phyloP scores from a whole-genome alignment of 805 yeast genomes.

The Kluyveromyces dobzhanskii region DNA sequence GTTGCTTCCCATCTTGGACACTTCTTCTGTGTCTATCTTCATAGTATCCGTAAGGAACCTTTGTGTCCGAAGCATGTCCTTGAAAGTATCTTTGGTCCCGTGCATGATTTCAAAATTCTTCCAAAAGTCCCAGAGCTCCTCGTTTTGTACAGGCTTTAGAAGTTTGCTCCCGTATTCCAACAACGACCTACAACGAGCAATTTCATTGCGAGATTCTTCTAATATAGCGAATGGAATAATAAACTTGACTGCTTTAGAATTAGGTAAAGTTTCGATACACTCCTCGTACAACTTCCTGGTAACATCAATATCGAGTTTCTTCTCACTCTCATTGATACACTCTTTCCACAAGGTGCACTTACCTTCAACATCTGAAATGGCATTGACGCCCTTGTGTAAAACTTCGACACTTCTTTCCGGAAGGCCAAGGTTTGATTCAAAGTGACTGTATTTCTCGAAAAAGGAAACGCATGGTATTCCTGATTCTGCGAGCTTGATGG shows the following conservation, averaged over 20 bases:
- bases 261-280: slow-evolving; percentile 43
- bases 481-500: slow-evolving; percentile 45
- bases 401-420: slow-evolving; percentile 41
- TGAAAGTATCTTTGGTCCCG: slow-evolving; percentile 67
- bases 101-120: slow-evolving; percentile 59
- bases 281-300: slow-evolving; percentile 43
- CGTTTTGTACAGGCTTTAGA: slow-evolving; percentile 28
- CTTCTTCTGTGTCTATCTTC: slow-evolving; percentile 22
- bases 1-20: slow-evolving; percentile 18
- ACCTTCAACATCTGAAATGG: slow-evolving; percentile 7
- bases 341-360: slow-evolving; percentile 34
- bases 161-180: slow-evolving; percentile 45
- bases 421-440: slow-evolving; percentile 52
- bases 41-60: slow-evolving; percentile 31
- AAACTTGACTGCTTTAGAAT: slow-evolving; percentile 34
- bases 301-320: slow-evolving; percentile 33
- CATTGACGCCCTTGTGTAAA: slow-evolving; percentile 34
- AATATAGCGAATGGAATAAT: slow-evolving; percentile 46
- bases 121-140: slow-evolving; percentile 59
- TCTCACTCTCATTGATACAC: slow-evolving; percentile 34
- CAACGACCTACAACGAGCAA: slow-evolving; percentile 54
- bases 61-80: slow-evolving; percentile 60
- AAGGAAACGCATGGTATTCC: slow-evolving; percentile 36
- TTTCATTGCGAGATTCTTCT: slow-evolving; percentile 48
- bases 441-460: slow-evolving; percentile 47